Percentiles rank a stretch among this genome's conserved stretches.
Evolutionary conservation across 2,329 filamentous ascomycete species (phyloP).

Genomic region (Dichotomopilus funicola): DNA sequence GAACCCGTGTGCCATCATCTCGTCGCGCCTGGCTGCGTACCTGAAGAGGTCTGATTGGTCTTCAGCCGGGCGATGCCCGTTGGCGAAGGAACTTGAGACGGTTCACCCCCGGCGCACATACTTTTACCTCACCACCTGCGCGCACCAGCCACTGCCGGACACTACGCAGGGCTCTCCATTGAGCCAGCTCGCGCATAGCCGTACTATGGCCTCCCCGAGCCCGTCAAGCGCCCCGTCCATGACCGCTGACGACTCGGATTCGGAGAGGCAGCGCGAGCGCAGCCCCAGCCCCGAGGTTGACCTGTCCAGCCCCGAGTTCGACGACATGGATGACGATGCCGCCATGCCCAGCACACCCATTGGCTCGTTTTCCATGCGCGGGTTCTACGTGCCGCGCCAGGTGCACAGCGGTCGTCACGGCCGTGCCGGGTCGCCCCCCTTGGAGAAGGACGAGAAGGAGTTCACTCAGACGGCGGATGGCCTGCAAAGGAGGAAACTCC

Average conservation of each 20-base stretch:
- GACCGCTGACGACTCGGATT: slow-evolving; percentile 63
- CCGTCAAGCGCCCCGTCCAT: slow-evolving; percentile 63
- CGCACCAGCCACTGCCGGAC: slow-evolving; percentile 74
- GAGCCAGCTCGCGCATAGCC: slow-evolving; percentile 42
- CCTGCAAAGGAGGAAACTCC: slow-evolving; percentile 61
- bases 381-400: slow-evolving; percentile 34
- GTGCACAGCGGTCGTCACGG: slow-evolving; percentile 46
- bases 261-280: slow-evolving; percentile 59
- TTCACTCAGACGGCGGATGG: slow-evolving; percentile 93
- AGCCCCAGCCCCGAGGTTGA: slow-evolving; percentile 93
- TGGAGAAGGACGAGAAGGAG: slow-evolving; percentile 92
- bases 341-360: slow-evolving; percentile 56
- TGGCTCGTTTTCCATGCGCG: slow-evolving; percentile 53
- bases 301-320: slow-evolving; percentile 78
- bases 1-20: slow-evolving; percentile 91
- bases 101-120: slow-evolving; percentile 92
- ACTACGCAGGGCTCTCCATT: slow-evolving; percentile 44
- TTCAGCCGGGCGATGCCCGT: slow-evolving; percentile 69
- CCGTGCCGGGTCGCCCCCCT: slow-evolving; percentile 74
- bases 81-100: slow-evolving; percentile 87
- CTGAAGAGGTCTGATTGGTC: slow-evolving; percentile 82
- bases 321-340: slow-evolving; percentile 58
- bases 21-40: slow-evolving; percentile 82
- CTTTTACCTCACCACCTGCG: slow-evolving; percentile 88
- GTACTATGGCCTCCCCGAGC: slow-evolving; percentile 73